Evolutionary conservation across 805 yeast species (phyloP).

Genomic region (Lipomyces spencermartinsiae): DNA sequence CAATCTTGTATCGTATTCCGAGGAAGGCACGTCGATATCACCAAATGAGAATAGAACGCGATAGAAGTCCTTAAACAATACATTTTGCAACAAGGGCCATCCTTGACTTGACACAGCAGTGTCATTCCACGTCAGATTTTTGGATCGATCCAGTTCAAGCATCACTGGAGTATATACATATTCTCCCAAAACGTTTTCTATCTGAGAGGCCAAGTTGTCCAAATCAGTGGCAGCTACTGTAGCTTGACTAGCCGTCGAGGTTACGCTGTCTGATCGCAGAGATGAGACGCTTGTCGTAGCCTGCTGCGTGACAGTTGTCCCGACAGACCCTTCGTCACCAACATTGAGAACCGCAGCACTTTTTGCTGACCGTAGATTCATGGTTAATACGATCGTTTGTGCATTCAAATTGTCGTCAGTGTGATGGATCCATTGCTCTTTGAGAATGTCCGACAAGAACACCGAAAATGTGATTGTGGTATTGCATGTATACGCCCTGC

Average conservation of each 20-base stretch:
- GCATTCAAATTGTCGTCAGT: slow-evolving; percentile 33
- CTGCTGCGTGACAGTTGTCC: not conserved
- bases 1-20: slow-evolving; percentile 15
- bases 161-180: slow-evolving; percentile 29
- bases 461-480: slow-evolving; percentile 12
- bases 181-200: slow-evolving; percentile 1
- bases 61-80: slow-evolving; percentile 21
- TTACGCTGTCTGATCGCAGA: not conserved
- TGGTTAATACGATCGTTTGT: slow-evolving; percentile 18
- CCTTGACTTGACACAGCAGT: slow-evolving; percentile 26
- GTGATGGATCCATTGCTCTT: slow-evolving; percentile 18
- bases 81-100: slow-evolving; percentile 31
- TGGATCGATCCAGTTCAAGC: slow-evolving; percentile 15
- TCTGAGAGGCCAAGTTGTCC: slow-evolving; percentile 10
- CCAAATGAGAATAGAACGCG: slow-evolving; percentile 34
- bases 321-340: not conserved
- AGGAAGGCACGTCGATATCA: slow-evolving; percentile 13
- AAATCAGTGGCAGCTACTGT: not conserved
- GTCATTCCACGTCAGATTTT: slow-evolving; percentile 26
- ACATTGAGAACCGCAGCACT: not conserved
- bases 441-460: slow-evolving; percentile 20
- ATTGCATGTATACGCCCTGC: slow-evolving; percentile 19
- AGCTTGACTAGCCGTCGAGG: not conserved
- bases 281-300: not conserved
- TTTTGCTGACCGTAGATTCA: slow-evolving; percentile 22